These are phyloP conservation scores for Arabidopsis hybrid DNA, from an alignment of 441 rosid species.

Conservation along the genomic window DNA sequence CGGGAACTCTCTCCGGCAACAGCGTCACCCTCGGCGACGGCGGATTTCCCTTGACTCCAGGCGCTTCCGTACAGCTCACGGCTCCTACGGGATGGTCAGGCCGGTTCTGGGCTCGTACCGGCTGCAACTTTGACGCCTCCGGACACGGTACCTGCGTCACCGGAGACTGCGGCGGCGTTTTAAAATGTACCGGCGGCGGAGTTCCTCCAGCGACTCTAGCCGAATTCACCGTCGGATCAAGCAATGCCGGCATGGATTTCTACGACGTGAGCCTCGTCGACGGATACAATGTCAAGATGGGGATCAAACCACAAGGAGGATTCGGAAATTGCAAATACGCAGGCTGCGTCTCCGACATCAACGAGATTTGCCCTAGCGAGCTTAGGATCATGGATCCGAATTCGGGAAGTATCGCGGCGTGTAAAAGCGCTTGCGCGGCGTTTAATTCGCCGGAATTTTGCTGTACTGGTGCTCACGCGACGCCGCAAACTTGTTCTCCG, in stretches of 20 bases:
- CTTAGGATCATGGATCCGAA: conserved; percentile 53
- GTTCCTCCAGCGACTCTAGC: conserved; percentile 71
- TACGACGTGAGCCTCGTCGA: conserved; percentile 95
- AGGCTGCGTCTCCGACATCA: conserved; percentile 85
- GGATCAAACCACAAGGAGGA: conserved; percentile 69
- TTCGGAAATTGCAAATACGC: conserved; percentile 80
- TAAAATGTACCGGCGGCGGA: conserved; percentile 78
- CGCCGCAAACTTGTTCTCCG: conserved; percentile 81
- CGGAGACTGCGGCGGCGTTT: conserved; percentile 82
- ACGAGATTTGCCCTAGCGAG: conserved; percentile 70
- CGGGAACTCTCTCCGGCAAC: conserved; percentile 75
- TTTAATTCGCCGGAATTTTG: conserved; percentile 79
- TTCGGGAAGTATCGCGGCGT: conserved; percentile 69
- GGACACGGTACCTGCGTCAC: conserved; percentile 76
- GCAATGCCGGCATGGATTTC: conserved; percentile 61
- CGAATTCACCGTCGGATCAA: conserved; percentile 73
- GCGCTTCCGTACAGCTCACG: conserved; percentile 57
- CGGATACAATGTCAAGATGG: conserved; percentile 83
- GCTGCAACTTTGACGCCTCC: conserved; percentile 68
- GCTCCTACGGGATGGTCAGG: conserved; percentile 82
- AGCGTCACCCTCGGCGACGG: conserved; percentile 70
- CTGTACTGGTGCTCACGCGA: conserved; percentile 72
- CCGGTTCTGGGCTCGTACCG: conserved; percentile 79
- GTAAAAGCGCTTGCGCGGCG: conserved; percentile 85
- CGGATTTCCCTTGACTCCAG: conserved; percentile 61